These are phyloP conservation scores for Elongisporangium senticosum DNA, from an alignment of 352 stramenopile species.

Conservation along the genomic window DNA sequence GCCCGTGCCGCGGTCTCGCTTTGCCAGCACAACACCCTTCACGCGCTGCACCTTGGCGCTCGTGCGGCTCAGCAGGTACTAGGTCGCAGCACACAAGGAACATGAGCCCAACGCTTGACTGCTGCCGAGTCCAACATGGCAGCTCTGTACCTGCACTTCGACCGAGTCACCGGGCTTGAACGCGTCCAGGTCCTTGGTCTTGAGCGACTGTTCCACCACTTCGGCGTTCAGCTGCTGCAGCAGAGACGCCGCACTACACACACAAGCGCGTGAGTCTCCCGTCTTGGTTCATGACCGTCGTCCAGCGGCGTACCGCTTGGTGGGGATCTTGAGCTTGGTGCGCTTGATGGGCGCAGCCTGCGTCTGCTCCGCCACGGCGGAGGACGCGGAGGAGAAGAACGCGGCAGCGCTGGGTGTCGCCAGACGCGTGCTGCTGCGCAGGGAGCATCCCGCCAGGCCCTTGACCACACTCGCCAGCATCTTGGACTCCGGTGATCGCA, in stretches of 20 bases:
- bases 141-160: slow-evolving; percentile 38
- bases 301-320: slow-evolving; percentile 38
- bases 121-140: not conserved
- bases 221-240: slow-evolving; percentile 67
- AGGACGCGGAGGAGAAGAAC: slow-evolving; percentile 32
- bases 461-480: not conserved
- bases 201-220: slow-evolving; percentile 52
- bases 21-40: slow-evolving; percentile 75
- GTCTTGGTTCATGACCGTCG: too few relatives aligned
- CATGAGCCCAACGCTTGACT: slow-evolving; percentile 1
- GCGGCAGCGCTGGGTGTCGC: slow-evolving; percentile 1
- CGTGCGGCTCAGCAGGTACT: slow-evolving; percentile 76
- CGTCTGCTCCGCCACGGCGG: slow-evolving; percentile 6
- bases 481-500: not conserved
- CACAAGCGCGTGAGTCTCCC: not conserved
- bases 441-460: not conserved
- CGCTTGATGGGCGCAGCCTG: slow-evolving; percentile 28
- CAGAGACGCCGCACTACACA: slow-evolving; percentile 43
- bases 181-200: slow-evolving; percentile 57
- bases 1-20: slow-evolving; percentile 72
- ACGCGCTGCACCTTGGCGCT: slow-evolving; percentile 65
- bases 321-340: slow-evolving; percentile 80
- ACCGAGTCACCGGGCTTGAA: slow-evolving; percentile 79
- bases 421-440: not conserved
- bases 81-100: not conserved